Percentiles rank a stretch among this genome's conserved stretches.
These are phyloP conservation scores for Debaryomyces coudertii DNA, from an alignment of 1,139 yeast species.

Conservation along the genomic window DNA sequence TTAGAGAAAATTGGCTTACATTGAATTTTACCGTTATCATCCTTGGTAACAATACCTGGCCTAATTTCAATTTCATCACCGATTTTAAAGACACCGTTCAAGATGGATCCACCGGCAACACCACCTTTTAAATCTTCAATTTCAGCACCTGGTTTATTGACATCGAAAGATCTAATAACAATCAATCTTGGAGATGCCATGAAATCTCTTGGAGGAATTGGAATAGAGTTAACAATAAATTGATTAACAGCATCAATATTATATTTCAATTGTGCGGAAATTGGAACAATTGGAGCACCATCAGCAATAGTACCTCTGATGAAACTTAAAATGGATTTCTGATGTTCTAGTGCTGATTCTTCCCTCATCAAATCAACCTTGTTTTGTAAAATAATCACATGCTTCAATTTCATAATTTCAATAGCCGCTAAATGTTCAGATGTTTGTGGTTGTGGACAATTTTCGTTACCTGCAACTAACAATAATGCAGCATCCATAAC, in stretches of 20 bases:
- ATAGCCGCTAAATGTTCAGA: slow-evolving; percentile 99
- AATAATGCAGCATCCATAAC: slow-evolving; percentile 99
- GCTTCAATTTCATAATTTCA: slow-evolving; percentile 97
- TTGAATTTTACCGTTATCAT: slow-evolving; percentile 88
- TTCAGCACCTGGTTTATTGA: slow-evolving; percentile 98
- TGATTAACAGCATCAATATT: slow-evolving; percentile 98
- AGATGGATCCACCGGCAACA: slow-evolving; percentile 99
- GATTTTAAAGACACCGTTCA: slow-evolving; percentile 93
- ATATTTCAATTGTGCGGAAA: slow-evolving; percentile 97
- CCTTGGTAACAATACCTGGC: slow-evolving; percentile 98
- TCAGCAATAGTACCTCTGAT: slow-evolving; percentile 98
- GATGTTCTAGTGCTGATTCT: slow-evolving; percentile 94
- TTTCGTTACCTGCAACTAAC: slow-evolving; percentile 96
- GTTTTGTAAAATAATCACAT: slow-evolving; percentile 94
- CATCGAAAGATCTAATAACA: slow-evolving; percentile 98
- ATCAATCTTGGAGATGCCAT: slow-evolving; percentile 91
- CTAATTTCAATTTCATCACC: slow-evolving; percentile 99
- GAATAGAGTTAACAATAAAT: slow-evolving; percentile 92
- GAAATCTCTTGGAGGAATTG: slow-evolving; percentile 95
- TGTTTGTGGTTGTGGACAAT: slow-evolving; percentile 99
- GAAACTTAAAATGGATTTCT: slow-evolving; percentile 87
- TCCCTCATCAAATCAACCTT: slow-evolving; percentile 99
- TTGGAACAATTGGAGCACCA: slow-evolving; percentile 98
- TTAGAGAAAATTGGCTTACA: slow-evolving; percentile 95
- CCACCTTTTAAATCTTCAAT: slow-evolving; percentile 98